Percentiles rank a stretch among this genome's conserved stretches.
Evolutionary conservation across 176 grass and related monocot species (phyloP).

Genomic region (Calamus simplicifolius): DNA sequence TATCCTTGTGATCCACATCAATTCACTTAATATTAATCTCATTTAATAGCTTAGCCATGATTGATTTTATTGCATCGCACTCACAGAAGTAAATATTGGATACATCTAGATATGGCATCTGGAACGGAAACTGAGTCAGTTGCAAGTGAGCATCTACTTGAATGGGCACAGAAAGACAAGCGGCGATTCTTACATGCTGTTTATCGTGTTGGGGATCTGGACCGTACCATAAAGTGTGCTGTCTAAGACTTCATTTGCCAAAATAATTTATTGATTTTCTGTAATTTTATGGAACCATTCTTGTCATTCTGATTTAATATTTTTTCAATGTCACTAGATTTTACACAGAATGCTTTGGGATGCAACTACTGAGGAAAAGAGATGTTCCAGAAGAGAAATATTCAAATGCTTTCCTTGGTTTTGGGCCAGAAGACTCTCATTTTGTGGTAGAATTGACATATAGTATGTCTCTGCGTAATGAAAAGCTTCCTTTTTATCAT

Average conservation of each 20-base stretch:
- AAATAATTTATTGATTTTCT: no score
- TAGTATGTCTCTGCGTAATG: conserved; percentile 31
- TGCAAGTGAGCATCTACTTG: conserved; percentile 46
- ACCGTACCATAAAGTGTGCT: conserved; percentile 68
- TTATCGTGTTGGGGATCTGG: conserved; percentile 91
- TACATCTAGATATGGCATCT: conserved; percentile 39
- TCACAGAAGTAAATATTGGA: no score
- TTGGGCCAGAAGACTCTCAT: conserved; percentile 77
- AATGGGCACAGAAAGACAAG: conserved; percentile 84
- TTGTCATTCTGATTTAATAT: neutral
- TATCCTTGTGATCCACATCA: no score
- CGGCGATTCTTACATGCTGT: conserved; percentile 77
- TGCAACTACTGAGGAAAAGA: conserved; percentile 85
- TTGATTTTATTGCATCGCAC: no score
- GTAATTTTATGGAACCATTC: no score
- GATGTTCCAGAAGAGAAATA: conserved; percentile 95
- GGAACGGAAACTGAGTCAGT: conserved; percentile 20
- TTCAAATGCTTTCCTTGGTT: conserved; percentile 89
- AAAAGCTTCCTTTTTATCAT: no score
- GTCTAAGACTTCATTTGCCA: no score
- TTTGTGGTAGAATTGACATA: conserved; percentile 89
- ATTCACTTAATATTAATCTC: no score
- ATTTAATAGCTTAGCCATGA: no score
- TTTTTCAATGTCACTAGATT: conserved; percentile 34
- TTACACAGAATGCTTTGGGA: conserved; percentile 91